Base-by-base conservation (phyloP, 305 asterid species). In the Fraxinus velutina region DNA sequence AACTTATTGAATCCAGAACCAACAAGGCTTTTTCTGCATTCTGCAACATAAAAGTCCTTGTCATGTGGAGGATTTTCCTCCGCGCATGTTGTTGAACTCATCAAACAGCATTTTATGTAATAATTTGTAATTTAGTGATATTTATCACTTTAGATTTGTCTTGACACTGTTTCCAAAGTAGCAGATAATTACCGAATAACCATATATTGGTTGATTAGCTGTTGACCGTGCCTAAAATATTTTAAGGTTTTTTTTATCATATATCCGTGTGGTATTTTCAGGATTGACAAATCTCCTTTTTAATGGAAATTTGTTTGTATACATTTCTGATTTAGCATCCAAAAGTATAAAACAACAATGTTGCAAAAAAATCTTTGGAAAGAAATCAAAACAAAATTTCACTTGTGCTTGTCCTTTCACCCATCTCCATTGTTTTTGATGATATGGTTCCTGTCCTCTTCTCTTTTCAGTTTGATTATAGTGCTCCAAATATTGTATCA, bases 111-210 rank as follows among this genome's bases (percentile, higher is more conserved):
- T 19, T 74, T 74, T 17, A 55, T 55, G 52, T 33, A 44, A 57
- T 74, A 44, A 22, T 74, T 37, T 84, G 34, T 27, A 33, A n/a
- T 55, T 4, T 50, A 33, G 72, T 57, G 32, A 13, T 60, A 73
- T 37, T 34, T 68, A 73, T 81, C 34, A 29, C 60, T 33, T 81
- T 52, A 57, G 24, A 29, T 64, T 9, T 73, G 81, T 70, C 82
- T 73, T 15, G 44, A 44, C 33, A 62, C 75, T 22, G 68, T 80
- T 79, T 57, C 21, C 60, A 22, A 50, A 66, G 73, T 77, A 39
- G 62, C 6, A 10, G 71, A 70, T 82, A 64, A 66, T 81, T 30
- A 29, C 77, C 27, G 37, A 66, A 70, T 55, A 34, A 70, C 44
- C 30, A 75, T 68, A 13, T 55, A 29, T 34, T 68, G 76, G 76